phyloP scores from a whole-genome alignment of 257 asterid genomes.

The Ehretia macrophylla region DNA sequence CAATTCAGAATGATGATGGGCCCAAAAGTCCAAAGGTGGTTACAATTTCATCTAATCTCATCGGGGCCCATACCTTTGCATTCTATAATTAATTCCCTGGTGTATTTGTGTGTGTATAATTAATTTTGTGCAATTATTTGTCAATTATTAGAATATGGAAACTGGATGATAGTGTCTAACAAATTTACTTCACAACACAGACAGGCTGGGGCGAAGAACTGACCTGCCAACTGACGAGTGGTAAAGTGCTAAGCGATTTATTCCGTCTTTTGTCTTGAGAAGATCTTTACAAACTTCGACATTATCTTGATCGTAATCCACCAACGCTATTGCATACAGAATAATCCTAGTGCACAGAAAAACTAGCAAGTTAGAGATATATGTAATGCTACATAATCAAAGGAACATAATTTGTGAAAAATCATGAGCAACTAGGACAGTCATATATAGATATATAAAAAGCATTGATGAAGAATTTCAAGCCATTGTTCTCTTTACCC shows the following conservation, averaged over 20 bases:
- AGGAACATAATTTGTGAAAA: not conserved
- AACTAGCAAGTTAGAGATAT: not conserved
- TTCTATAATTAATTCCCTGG: too few relatives aligned
- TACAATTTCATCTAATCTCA: too few relatives aligned
- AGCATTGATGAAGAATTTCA: too few relatives aligned
- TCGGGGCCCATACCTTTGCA: too few relatives aligned
- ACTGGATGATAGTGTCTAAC: not conserved
- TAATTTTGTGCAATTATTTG: not conserved
- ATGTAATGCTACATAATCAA: not conserved
- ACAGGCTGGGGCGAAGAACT: slow-evolving; percentile 13
- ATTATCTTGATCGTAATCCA: slow-evolving; percentile 68
- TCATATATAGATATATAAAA: too few relatives aligned
- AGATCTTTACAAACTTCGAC: slow-evolving; percentile 43
- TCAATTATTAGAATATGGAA: not conserved
- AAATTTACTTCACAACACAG: not conserved
- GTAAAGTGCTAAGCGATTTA: slow-evolving; percentile 58
- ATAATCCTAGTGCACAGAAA: slow-evolving; percentile 49
- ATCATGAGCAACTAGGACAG: not conserved
- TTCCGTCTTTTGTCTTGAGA: slow-evolving; percentile 66
- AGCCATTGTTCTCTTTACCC: too few relatives aligned
- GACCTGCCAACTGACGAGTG: slow-evolving; percentile 90
- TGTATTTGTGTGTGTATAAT: not conserved
- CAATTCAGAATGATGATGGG: too few relatives aligned
- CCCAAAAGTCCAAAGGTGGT: too few relatives aligned
- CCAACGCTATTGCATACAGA: slow-evolving; percentile 72